Base-by-base conservation (phyloP, 2,329 filamentous ascomycete genomes). In the Raffaelea albimanens region DNA sequence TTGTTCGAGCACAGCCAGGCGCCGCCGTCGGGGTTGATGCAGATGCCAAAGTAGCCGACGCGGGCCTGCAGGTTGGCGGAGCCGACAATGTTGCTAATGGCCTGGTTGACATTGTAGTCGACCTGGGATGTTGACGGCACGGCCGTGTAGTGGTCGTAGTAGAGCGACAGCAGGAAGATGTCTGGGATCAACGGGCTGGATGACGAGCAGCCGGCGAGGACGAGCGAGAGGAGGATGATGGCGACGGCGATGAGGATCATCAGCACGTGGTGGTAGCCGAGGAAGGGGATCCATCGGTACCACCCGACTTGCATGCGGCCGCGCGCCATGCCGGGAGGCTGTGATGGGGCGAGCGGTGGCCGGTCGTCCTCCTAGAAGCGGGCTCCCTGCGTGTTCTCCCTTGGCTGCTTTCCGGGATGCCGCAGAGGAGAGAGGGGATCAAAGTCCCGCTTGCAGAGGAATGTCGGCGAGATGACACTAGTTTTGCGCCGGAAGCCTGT, bases 151-250 rank as follows among this genome's bases (percentile, higher is more conserved):
- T 78, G 74, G 63, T 95, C 73, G 72, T 96, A 98, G 78, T 95
- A 97, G 59, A 98, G 80, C n/a, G 90, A 95, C 55, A 98, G 87
- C 57, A 98, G 81, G 76, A 96, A 98, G 67, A 98, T 97, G 62
- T 83, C 82, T 22, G 93, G 93, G 58, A 98, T 96, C 47, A 95
- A 73, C 2, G 91, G 93, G 45, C 91, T 96, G 38, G 91, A 95
- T 10, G 91, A 97, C 4, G 93, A 97, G 68, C 93, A 98, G 59
- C 93, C 93, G 60, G 93, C 91, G 56, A 98, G 74, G 59, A 98
- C 71, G 54, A 98, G 79, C 58, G 93, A 97, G 56, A 98, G 75
- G 63, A 98, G 73, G 66, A 98, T 95, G 61, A 98, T 95, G 41
- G 90, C 80, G 50, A 96, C 72, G 48, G 87, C 90, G 61, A 98